phyloP scores from a whole-genome alignment of 2,329 filamentous ascomycete genomes.

The Diplocarpon rosae region DNA sequence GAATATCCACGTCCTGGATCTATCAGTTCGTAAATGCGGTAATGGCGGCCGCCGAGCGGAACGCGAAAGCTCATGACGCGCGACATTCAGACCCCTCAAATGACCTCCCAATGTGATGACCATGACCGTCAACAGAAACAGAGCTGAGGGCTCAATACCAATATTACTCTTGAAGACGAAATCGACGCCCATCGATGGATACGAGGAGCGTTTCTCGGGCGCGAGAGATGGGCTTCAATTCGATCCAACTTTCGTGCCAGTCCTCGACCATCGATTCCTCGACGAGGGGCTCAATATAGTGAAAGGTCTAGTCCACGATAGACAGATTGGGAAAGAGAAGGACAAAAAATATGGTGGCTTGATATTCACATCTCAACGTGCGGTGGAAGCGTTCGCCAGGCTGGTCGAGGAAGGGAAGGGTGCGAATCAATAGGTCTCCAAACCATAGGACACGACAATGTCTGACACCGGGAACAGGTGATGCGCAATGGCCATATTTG shows the following conservation, averaged over 20 bases:
- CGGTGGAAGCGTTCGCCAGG: constrained; percentile 65
- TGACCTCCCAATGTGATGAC: constrained; percentile 10
- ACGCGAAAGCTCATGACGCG: neutral
- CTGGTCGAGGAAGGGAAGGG: constrained; percentile 41
- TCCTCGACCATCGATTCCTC: constrained; percentile 60
- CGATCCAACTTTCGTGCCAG: constrained; percentile 61
- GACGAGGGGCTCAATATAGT: constrained; percentile 46
- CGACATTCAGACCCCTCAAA: neutral
- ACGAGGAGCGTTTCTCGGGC: constrained; percentile 54
- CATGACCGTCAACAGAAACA: constrained; percentile 11
- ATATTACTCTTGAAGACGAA: constrained; percentile 69
- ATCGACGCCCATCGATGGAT: constrained; percentile 59
- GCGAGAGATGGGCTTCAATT: constrained; percentile 36
- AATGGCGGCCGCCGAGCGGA: neutral
- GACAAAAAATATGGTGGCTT: constrained; percentile 55
- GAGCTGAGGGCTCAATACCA: constrained; percentile 32
- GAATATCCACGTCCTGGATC: neutral
- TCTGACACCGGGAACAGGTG: constrained; percentile 9
- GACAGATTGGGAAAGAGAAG: constrained; percentile 30
- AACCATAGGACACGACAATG: neutral
- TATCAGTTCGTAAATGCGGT: constrained; percentile 4
- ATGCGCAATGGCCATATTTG: constrained; percentile 39
- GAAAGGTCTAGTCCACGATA: constrained; percentile 36
- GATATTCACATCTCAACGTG: constrained; percentile 74
- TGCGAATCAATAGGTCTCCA: constrained; percentile 5